Evolutionary conservation across 2,329 filamentous ascomycete species (phyloP).

Genomic region (Penicillium sp.): DNA sequence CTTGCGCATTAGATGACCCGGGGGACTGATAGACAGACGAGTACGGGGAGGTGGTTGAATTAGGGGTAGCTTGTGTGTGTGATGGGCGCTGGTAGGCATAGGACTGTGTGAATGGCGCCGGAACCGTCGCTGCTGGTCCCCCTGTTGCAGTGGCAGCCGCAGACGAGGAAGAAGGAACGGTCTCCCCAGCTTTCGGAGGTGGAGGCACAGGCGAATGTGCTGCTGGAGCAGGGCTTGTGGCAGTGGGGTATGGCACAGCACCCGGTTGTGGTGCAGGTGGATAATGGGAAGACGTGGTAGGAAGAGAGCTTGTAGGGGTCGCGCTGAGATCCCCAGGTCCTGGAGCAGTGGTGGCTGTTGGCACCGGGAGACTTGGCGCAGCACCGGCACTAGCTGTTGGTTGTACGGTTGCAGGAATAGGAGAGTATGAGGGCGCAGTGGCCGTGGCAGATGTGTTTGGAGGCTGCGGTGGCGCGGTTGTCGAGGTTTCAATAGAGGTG

Average conservation of each 20-base stretch:
- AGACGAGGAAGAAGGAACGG: background rate
- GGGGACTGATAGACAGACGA: constrained; percentile 23
- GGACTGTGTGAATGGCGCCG: constrained; percentile 20
- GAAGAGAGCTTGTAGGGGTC: constrained; percentile 21
- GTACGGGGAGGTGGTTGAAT: constrained; percentile 26
- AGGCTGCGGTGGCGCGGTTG: constrained; percentile 10
- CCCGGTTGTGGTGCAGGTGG: constrained; percentile 42
- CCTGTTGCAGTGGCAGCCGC: constrained; percentile 3
- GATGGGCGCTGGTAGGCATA: constrained; percentile 15
- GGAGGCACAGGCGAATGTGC: constrained; percentile 12
- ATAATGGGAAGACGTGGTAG: constrained; percentile 20
- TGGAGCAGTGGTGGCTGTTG: constrained; percentile 17
- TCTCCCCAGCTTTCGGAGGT: constrained; percentile 18
- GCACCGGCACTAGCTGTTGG: constrained; percentile 40
- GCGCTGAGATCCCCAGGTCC: constrained; percentile 16
- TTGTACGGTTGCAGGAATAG: constrained; percentile 23
- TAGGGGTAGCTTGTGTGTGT: constrained; percentile 12
- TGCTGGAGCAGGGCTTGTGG: constrained; percentile 4
- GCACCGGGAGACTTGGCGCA: constrained; percentile 27
- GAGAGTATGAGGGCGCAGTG: constrained; percentile 32
- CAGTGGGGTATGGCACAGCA: constrained; percentile 14
- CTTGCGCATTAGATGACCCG: constrained; percentile 3
- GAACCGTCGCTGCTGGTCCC: constrained; percentile 25
- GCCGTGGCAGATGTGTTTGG: constrained; percentile 18
- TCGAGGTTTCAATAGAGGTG: constrained; percentile 16